These are phyloP conservation scores for Bisporella sp. DNA, from an alignment of 2,329 filamentous ascomycete genomes.

Conservation along the genomic window DNA sequence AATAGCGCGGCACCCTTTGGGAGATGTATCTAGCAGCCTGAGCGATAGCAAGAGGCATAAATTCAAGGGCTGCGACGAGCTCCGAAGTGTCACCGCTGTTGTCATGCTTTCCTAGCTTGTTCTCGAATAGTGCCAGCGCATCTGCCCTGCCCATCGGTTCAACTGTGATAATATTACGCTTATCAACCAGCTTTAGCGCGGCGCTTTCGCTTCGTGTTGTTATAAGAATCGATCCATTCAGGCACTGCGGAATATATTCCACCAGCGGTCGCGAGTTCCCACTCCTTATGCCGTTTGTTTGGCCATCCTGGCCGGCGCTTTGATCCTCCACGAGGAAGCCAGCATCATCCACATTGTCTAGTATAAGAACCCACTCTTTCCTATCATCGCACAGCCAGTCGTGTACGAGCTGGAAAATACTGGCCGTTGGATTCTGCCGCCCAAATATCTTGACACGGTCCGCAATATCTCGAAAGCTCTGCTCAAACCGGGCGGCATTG, in stretches of 20 bases:
- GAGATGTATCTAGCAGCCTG: not conserved
- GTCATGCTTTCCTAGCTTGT: slow-evolving; percentile 17
- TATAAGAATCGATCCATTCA: slow-evolving; percentile 15
- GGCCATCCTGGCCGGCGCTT: not conserved
- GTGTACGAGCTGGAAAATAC: slow-evolving; percentile 28
- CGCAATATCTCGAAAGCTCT: slow-evolving; percentile 30
- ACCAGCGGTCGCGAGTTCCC: slow-evolving; percentile 2
- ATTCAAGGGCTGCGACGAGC: slow-evolving; percentile 18
- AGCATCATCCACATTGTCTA: slow-evolving; percentile 31
- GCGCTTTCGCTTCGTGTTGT: slow-evolving; percentile 15
- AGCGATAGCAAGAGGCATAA: slow-evolving; percentile 1
- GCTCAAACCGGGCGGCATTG: slow-evolving; percentile 28
- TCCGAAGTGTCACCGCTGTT: slow-evolving; percentile 6
- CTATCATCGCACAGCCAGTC: slow-evolving; percentile 23
- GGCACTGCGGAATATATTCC: slow-evolving; percentile 8
- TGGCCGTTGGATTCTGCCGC: slow-evolving; percentile 23
- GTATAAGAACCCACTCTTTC: slow-evolving; percentile 27
- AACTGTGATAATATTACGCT: slow-evolving; percentile 17
- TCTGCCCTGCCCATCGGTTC: slow-evolving; percentile 17
- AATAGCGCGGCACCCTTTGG: slow-evolving; percentile 20
- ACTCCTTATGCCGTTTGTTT: not conserved
- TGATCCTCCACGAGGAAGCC: slow-evolving; percentile 8
- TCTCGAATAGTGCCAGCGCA: slow-evolving; percentile 25
- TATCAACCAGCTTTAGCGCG: slow-evolving; percentile 12
- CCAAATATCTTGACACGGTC: slow-evolving; percentile 24